These are phyloP conservation scores for Lycium barbarum DNA, from an alignment of 257 asterid genomes.

Conservation along the genomic window DNA sequence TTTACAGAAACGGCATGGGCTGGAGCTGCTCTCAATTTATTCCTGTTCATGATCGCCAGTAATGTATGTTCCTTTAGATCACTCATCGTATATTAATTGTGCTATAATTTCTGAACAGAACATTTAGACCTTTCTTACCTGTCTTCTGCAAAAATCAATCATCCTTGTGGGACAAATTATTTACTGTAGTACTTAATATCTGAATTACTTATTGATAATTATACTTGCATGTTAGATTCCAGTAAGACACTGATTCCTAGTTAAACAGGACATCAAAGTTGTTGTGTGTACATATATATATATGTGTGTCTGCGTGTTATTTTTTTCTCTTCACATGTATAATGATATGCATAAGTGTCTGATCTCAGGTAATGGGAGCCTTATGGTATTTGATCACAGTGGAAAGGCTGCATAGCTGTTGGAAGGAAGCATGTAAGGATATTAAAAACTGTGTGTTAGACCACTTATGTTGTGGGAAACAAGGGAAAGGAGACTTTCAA, in stretches of 20 bases:
- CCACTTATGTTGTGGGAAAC: slow-evolving; percentile 48
- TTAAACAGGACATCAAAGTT: neutral
- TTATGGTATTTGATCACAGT: slow-evolving; percentile 67
- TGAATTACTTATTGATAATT: too few relatives aligned
- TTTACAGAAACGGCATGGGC: slow-evolving; percentile 73
- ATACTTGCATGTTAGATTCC: too few relatives aligned
- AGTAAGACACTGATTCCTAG: neutral
- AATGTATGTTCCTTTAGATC: slow-evolving; percentile 47
- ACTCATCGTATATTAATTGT: neutral
- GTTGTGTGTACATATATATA: neutral
- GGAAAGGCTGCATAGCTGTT: slow-evolving; percentile 61
- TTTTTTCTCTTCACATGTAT: neutral
- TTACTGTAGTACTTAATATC: too few relatives aligned
- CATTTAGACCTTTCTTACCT: neutral
- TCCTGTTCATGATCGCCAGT: slow-evolving; percentile 72
- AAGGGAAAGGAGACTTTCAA: slow-evolving; percentile 19
- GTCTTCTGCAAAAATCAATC: neutral
- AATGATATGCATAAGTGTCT: neutral
- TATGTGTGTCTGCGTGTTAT: too few relatives aligned
- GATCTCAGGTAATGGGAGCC: slow-evolving; percentile 60
- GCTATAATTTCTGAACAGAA: neutral
- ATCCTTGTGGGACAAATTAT: neutral
- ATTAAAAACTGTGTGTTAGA: slow-evolving; percentile 25
- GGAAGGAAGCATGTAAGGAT: slow-evolving; percentile 50
- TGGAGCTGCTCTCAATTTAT: slow-evolving; percentile 74